Conservation (phyloP, 192 early-diverging fungal species). For the Chytriomyces confervae region DNA sequence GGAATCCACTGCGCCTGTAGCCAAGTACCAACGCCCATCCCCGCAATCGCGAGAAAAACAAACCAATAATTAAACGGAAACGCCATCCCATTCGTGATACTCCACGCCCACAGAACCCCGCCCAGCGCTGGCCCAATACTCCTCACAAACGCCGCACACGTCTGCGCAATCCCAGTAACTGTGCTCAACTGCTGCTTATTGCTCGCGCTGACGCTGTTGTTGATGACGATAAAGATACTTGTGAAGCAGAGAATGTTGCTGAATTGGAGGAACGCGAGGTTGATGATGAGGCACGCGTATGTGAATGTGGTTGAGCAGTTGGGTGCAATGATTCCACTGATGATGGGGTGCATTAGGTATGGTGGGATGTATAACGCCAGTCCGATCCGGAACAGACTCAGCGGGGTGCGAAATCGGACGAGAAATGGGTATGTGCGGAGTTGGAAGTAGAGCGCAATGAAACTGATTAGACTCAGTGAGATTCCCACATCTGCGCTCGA, state of each 20-base stretch:
- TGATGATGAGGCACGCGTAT: constrained; percentile 1
- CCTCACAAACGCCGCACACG: constrained; percentile 17
- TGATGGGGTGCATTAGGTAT: constrained; percentile 1
- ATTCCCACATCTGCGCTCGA: neutral
- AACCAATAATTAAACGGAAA: constrained; percentile 34
- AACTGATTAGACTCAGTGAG: neutral
- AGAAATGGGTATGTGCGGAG: constrained; percentile 31
- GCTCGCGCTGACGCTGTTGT: neutral
- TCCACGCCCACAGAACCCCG: constrained; percentile 29
- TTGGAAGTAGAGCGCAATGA: constrained; percentile 9
- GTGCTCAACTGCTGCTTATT: neutral
- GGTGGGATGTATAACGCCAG: neutral
- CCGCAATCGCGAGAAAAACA: constrained; percentile 8
- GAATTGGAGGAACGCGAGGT: constrained; percentile 9
- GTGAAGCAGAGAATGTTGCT: constrained; percentile 30
- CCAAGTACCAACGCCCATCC: neutral
- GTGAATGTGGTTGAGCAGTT: neutral
- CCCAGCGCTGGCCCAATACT: constrained; percentile 27
- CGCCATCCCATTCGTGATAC: constrained; percentile 9
- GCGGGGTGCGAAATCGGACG: neutral
- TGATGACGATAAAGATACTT: constrained; percentile 20
- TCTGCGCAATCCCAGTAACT: constrained; percentile 26
- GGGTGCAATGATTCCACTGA: neutral
- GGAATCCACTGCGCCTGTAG: neutral
- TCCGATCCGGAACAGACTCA: constrained; percentile 1